Percentiles rank a stretch among this genome's conserved stretches.
phyloP scores from a whole-genome alignment of 2,329 filamentous ascomycete species.

The Cryphonectria japonica region DNA sequence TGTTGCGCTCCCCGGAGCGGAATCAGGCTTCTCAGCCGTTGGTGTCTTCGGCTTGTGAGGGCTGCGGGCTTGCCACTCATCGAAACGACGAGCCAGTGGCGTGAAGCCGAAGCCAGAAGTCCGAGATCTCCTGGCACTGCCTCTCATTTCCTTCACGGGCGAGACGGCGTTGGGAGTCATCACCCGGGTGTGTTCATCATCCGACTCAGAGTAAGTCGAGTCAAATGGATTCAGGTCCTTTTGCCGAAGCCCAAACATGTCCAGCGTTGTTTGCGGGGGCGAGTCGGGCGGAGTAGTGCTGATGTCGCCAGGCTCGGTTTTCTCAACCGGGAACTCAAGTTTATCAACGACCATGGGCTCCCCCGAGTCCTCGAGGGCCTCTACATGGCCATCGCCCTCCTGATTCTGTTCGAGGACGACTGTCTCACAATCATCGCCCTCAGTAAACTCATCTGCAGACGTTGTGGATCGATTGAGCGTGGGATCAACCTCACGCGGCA shows the following conservation, averaged over 20 bases:
- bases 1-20: conserved; percentile 28
- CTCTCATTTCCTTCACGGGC: conserved; percentile 34
- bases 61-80: conserved; percentile 63
- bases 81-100: conserved; percentile 53
- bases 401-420: conserved; percentile 31
- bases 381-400: conserved; percentile 4
- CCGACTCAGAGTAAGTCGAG: conserved; percentile 55
- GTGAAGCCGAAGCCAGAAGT: conserved; percentile 57
- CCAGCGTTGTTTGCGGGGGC: conserved; percentile 35
- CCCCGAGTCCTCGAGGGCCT: conserved; percentile 13
- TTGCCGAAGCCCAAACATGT: conserved; percentile 50
- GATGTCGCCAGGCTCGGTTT: conserved; percentile 21
- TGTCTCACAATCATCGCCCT: conserved; percentile 31
- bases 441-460: conserved; percentile 1
- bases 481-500: conserved; percentile 39
- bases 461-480: conserved; percentile 29
- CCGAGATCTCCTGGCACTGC: conserved; percentile 33
- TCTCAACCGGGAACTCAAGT: conserved; percentile 35
- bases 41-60: conserved; percentile 43
- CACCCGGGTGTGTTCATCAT: conserved; percentile 50
- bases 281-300: conserved; percentile 38
- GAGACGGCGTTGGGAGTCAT: conserved; percentile 21
- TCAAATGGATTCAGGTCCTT: conserved; percentile 52
- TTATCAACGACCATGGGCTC: conserved; percentile 37
- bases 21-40: conserved; percentile 30